Evolutionary conservation across 2,329 filamentous ascomycete species (phyloP).

Genomic region (Aspergillus piperis): DNA sequence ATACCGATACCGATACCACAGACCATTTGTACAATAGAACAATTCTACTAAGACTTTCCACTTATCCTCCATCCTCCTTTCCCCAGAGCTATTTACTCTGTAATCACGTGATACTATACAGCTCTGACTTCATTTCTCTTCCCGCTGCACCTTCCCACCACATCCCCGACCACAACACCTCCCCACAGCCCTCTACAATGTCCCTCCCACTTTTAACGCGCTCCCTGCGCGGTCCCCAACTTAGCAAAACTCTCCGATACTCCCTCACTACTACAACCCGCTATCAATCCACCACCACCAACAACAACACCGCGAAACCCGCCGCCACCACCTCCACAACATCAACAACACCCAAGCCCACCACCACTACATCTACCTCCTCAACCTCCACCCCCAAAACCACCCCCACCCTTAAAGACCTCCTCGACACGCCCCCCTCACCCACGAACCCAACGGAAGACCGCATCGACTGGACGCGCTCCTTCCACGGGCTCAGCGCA

Average conservation of each 20-base stretch:
- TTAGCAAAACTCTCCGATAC: slow-evolving; percentile 18
- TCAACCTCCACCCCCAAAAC: neutral
- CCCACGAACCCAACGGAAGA: slow-evolving; percentile 32
- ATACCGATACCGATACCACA: neutral
- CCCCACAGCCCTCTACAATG: slow-evolving; percentile 13
- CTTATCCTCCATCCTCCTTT: too few relatives aligned
- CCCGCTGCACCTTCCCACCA: neutral
- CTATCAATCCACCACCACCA: slow-evolving; percentile 32
- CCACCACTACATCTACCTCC: neutral
- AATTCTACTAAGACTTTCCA: neutral
- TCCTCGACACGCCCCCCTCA: slow-evolving; percentile 38
- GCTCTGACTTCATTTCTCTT: slow-evolving; percentile 14
- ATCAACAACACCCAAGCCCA: neutral
- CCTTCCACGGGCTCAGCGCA: slow-evolving; percentile 75
- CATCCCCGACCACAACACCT: neutral
- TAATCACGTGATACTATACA: slow-evolving; percentile 30
- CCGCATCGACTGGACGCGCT: slow-evolving; percentile 77
- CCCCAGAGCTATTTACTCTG: too few relatives aligned
- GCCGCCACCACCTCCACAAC: slow-evolving; percentile 19
- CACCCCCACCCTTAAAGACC: slow-evolving; percentile 29
- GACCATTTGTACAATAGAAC: slow-evolving; percentile 12
- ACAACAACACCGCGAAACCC: slow-evolving; percentile 39
- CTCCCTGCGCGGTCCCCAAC: slow-evolving; percentile 10
- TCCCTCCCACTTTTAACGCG: slow-evolving; percentile 1
- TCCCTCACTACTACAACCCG: slow-evolving; percentile 28